Evolutionary conservation across 2,329 filamentous ascomycete genomes (phyloP).

Genomic region (Trichoderma endophyticum): DNA sequence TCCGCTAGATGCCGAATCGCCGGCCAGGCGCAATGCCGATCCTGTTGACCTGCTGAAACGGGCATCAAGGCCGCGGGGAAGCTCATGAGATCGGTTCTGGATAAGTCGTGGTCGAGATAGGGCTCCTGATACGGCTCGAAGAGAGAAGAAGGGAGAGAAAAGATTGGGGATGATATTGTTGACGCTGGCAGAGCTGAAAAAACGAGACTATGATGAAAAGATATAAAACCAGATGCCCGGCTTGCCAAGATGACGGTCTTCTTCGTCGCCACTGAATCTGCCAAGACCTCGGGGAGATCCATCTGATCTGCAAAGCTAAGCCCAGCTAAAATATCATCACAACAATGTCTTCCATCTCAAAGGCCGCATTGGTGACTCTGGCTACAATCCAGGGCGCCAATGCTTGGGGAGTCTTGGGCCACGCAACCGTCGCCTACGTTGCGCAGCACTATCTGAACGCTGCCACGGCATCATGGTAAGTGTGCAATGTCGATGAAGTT

Average conservation of each 20-base stretch:
- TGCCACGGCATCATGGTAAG: slow-evolving; percentile 32
- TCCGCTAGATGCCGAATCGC: slow-evolving; percentile 21
- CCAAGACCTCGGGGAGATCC: background rate
- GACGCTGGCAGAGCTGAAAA: background rate
- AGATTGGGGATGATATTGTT: background rate
- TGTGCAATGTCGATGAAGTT: background rate
- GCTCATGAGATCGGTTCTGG: background rate
- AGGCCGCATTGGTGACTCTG: slow-evolving; percentile 19
- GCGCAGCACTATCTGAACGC: slow-evolving; percentile 46
- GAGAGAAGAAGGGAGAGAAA: background rate
- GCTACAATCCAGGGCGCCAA: slow-evolving; percentile 20
- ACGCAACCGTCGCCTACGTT: slow-evolving; percentile 53
- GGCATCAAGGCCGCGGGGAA: slow-evolving; percentile 18
- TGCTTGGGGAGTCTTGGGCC: slow-evolving; percentile 46
- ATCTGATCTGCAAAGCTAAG: background rate
- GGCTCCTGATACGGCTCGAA: background rate
- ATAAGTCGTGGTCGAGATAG: slow-evolving; percentile 8
- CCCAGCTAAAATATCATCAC: background rate
- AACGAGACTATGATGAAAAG: background rate
- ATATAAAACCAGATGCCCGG: background rate
- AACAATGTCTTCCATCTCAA: slow-evolving; percentile 19
- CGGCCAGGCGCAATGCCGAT: slow-evolving; percentile 19
- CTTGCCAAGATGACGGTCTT: background rate
- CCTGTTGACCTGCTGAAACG: slow-evolving; percentile 23
- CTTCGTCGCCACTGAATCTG: background rate